Percentiles rank a stretch among this genome's conserved stretches.
Evolutionary conservation across 2,329 filamentous ascomycete species (phyloP).

Genomic region (Fulvia fulva): DNA sequence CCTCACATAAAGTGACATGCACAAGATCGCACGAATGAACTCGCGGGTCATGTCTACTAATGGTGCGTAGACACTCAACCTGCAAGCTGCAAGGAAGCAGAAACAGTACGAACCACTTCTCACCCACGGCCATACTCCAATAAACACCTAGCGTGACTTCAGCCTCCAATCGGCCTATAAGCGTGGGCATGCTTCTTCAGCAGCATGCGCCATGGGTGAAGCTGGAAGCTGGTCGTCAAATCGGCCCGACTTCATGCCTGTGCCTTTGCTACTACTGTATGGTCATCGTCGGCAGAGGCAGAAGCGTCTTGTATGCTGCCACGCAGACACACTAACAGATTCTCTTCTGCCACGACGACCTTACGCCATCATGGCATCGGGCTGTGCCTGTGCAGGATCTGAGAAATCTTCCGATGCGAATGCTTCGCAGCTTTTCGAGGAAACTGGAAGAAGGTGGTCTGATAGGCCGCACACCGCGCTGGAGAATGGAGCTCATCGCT

Average conservation of each 20-base stretch:
- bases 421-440: not conserved
- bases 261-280: not conserved
- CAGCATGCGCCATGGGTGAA: not conserved
- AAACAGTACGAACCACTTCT: too few relatives aligned
- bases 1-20: not conserved
- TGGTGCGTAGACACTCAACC: too few relatives aligned
- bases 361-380: not conserved
- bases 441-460: too few relatives aligned
- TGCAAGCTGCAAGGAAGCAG: not conserved
- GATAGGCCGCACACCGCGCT: too few relatives aligned
- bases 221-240: not conserved
- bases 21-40: slow-evolving; percentile 4
- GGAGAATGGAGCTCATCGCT: too few relatives aligned
- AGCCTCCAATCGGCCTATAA: slow-evolving; percentile 18
- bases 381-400: not conserved
- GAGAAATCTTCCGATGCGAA: not conserved
- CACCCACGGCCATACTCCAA: slow-evolving; percentile 3
- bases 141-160: slow-evolving; percentile 5
- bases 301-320: not conserved
- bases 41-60: not conserved
- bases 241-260: not conserved
- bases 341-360: not conserved
- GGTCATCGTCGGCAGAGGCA: not conserved
- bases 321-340: not conserved
- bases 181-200: slow-evolving; percentile 2